Percentiles rank a stretch among this genome's conserved stretches.
Conservation (phyloP, 1,284 basidiomycete genomes). For the Sphaerobolus stellatus region DNA sequence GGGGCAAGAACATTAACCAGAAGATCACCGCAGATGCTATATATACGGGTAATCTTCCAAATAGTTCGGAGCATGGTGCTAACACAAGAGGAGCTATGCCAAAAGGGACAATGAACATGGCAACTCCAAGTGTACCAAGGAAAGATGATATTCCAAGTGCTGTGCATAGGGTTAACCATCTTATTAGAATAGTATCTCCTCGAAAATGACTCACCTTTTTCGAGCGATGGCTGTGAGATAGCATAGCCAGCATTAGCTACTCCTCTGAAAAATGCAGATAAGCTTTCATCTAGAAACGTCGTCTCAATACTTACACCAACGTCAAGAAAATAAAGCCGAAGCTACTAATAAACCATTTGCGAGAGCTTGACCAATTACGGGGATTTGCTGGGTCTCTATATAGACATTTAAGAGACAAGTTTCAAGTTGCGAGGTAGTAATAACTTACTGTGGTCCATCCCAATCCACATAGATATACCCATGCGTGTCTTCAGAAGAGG, state of each 20-base stretch:
- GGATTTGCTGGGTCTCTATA: conserved; percentile 56
- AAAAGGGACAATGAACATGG: conserved; percentile 67
- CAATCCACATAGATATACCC: conserved; percentile 3
- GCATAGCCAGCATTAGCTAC: conserved; percentile 4
- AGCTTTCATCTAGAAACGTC: conserved; percentile 31
- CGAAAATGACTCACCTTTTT: not conserved
- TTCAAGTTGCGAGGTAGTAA: not conserved
- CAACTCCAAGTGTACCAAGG: conserved; percentile 60
- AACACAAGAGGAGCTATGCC: conserved; percentile 67
- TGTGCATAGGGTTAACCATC: not conserved
- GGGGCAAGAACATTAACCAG: conserved; percentile 60
- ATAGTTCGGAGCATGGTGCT: conserved; percentile 60
- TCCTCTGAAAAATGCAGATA: not conserved
- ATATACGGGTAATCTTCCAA: conserved; percentile 60
- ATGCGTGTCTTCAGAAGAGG: too few species aligned
- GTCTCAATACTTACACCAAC: conserved; percentile 38
- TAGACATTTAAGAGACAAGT: not conserved
- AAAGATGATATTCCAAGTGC: conserved; percentile 44
- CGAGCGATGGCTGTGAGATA: conserved; percentile 7
- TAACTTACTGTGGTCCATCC: conserved; percentile 8
- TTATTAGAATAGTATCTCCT: not conserved
- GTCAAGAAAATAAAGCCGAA: conserved; percentile 45
- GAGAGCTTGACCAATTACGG: conserved; percentile 51
- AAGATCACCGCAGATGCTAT: conserved; percentile 45
- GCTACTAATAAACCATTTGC: conserved; percentile 51